Evolutionary conservation across 2,329 filamentous ascomycete genomes (phyloP).

Genomic region (Botrytis galanthina): DNA sequence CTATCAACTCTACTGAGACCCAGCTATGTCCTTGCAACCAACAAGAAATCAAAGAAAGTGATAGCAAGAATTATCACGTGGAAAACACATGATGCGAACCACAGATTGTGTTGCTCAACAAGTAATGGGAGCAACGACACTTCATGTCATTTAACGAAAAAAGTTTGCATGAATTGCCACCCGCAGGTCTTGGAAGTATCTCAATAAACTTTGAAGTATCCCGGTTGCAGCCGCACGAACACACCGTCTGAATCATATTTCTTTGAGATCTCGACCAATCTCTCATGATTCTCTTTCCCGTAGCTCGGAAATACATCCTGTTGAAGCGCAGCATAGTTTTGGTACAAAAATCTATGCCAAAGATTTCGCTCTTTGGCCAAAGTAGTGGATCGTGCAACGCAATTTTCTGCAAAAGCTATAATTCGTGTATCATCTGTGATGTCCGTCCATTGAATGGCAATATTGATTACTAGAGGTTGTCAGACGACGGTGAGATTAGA

Average conservation of each 20-base stretch:
- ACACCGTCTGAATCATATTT: slow-evolving; percentile 36
- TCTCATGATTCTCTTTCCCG: slow-evolving; percentile 38
- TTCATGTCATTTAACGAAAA: background rate
- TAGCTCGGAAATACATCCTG: slow-evolving; percentile 42
- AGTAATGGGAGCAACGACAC: background rate
- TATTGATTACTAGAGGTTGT: background rate
- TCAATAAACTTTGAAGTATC: slow-evolving; percentile 43
- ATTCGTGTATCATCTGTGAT: slow-evolving; percentile 40
- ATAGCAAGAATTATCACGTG: background rate
- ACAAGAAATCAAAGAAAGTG: background rate
- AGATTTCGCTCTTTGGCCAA: slow-evolving; percentile 39
- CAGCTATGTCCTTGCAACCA: background rate
- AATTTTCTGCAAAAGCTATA: slow-evolving; percentile 32
- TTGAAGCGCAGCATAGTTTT: slow-evolving; percentile 42
- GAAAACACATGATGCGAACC: background rate
- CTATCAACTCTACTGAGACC: background rate
- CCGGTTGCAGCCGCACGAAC: slow-evolving; percentile 38
- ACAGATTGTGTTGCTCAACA: background rate
- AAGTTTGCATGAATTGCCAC: no score
- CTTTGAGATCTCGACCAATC: slow-evolving; percentile 29
- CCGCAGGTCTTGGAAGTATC: background rate
- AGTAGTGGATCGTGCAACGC: slow-evolving; percentile 34
- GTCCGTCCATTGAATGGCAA: slow-evolving; percentile 35
- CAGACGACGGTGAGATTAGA: background rate
- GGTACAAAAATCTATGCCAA: slow-evolving; percentile 42